These are phyloP conservation scores for Penicillium manginii DNA, from an alignment of 495 filamentous ascomycete species.

Conservation along the genomic window DNA sequence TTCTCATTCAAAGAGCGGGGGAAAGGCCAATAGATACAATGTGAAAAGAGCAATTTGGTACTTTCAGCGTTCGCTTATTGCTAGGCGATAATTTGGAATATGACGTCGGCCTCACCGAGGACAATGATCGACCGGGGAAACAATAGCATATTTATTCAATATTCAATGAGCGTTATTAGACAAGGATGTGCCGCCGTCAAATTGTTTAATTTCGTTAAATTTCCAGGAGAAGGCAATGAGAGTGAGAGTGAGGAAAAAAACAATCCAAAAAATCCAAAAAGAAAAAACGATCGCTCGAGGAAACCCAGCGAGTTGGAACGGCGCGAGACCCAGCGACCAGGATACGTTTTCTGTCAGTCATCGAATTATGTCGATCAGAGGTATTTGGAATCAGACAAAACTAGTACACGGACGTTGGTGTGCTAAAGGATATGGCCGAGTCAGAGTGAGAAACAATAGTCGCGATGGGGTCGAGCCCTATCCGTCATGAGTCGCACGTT, in stretches of 20 bases:
- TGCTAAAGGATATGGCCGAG: conserved; percentile 18
- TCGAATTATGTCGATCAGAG: conserved; percentile 23
- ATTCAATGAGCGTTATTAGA: neutral
- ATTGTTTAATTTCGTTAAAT: conserved; percentile 6
- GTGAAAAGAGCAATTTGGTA: neutral
- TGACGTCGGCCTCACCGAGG: neutral
- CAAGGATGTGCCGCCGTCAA: neutral
- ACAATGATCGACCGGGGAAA: conserved; percentile 1
- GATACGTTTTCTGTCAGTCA: conserved; percentile 41
- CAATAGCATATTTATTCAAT: conserved; percentile 1
- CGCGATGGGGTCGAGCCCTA: conserved; percentile 19
- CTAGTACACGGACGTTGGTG: conserved; percentile 29
- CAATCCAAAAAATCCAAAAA: conserved; percentile 14
- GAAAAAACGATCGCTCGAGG: conserved; percentile 38
- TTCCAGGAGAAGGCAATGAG: neutral
- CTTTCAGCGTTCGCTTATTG: neutral
- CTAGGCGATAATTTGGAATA: neutral
- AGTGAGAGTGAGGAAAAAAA: conserved; percentile 1
- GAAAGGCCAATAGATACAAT: neutral
- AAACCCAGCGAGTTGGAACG: conserved; percentile 38
- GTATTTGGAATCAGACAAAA: conserved; percentile 31
- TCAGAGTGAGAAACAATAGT: conserved; percentile 18
- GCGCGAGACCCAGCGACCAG: conserved; percentile 39
- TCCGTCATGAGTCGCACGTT: conserved; percentile 20
- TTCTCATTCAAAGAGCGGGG: neutral